phyloP scores from a whole-genome alignment of 257 asterid species.

The Solanum bukasovii region DNA sequence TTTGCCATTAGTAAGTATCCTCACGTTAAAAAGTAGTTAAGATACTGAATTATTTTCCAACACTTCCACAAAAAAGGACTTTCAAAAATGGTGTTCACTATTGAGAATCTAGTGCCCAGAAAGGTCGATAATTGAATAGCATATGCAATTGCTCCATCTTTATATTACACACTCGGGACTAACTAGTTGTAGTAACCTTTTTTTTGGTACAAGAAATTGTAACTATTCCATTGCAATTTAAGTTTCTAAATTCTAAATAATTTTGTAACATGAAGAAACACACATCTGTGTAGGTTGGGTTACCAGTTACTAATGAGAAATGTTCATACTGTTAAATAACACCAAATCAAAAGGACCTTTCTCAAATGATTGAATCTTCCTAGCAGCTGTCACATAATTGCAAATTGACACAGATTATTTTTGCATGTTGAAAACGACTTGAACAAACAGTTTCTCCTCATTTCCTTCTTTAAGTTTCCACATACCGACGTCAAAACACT shows the following conservation, averaged over 20 bases:
- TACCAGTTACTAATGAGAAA: background rate
- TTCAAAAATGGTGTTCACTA: background rate
- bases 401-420: background rate
- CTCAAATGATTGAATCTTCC: background rate
- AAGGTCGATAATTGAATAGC: background rate
- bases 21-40: background rate
- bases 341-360: background rate
- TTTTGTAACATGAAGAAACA: background rate
- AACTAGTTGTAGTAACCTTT: background rate
- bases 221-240: background rate
- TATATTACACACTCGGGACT: background rate
- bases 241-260: background rate
- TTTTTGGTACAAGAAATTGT: background rate
- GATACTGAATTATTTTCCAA: background rate
- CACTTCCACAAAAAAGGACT: background rate
- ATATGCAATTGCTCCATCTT: background rate
- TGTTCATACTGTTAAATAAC: background rate
- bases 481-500: background rate
- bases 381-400: background rate
- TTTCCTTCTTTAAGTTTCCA: background rate
- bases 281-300: background rate
- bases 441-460: background rate
- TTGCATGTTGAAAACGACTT: background rate
- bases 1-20: background rate
- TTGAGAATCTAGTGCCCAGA: background rate